Conservation (phyloP, 257 asterid species). For the Mentha longifolia region DNA sequence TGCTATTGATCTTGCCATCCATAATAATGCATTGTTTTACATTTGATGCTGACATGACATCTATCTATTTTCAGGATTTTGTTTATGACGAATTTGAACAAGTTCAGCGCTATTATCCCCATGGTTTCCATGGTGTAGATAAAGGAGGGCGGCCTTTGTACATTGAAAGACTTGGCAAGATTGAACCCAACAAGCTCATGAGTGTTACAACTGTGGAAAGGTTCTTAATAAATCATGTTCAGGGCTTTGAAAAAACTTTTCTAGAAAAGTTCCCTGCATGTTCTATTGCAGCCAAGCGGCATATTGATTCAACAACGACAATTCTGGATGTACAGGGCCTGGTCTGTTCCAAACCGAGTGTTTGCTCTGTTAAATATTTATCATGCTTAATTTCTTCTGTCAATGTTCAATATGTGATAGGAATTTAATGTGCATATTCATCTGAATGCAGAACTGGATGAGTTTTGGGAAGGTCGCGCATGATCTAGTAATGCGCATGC, state of each 20-base stretch:
- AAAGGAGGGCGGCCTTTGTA: slow-evolving; percentile 91
- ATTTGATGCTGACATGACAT: slow-evolving; percentile 31
- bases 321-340: slow-evolving; percentile 92
- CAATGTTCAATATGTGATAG: neutral
- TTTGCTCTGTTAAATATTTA: slow-evolving; percentile 26
- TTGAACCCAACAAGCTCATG: slow-evolving; percentile 84
- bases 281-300: slow-evolving; percentile 87
- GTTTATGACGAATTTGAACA: slow-evolving; percentile 78
- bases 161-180: slow-evolving; percentile 92
- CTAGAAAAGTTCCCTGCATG: slow-evolving; percentile 92
- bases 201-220: slow-evolving; percentile 84
- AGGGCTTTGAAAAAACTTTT: slow-evolving; percentile 85
- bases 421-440: slow-evolving; percentile 27
- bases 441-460: slow-evolving; percentile 81
- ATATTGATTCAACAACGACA: slow-evolving; percentile 80
- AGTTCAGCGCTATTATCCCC: slow-evolving; percentile 85
- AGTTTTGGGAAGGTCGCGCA: slow-evolving; percentile 91
- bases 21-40: slow-evolving; percentile 20
- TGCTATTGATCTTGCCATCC: neutral
- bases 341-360: slow-evolving; percentile 58
- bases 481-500: slow-evolving; percentile 91
- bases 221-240: slow-evolving; percentile 89
- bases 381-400: slow-evolving; percentile 10
- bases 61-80: slow-evolving; percentile 68
- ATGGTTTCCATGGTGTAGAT: slow-evolving; percentile 96